Base-by-base conservation (phyloP, 2,329 filamentous ascomycete species). In the Ascochyta lentis region DNA sequence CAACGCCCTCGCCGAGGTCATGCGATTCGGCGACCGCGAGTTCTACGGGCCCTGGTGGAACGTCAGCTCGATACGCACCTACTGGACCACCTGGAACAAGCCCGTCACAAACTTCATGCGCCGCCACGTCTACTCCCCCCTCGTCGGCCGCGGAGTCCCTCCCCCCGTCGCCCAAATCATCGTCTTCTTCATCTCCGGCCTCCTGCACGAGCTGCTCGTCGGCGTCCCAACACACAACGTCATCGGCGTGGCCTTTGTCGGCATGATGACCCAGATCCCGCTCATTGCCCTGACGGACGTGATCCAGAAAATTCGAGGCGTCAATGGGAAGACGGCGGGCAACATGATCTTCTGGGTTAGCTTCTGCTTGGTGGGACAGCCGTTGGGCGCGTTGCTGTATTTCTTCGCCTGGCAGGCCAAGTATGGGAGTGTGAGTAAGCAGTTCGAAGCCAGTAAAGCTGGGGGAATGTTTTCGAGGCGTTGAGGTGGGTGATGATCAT, bases 11-110 rank as follows among this genome's bases (percentile, higher is more conserved):
- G 94, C 94, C 3, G 95, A 99, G 75, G 80, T 98, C 12, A 89
- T 92, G 80, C 84, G 85, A 39, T 99, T 99, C 69, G 95, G 89
- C 16, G 95, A 99, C 74, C 86, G 95, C 27, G 90, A 93, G 48
- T 99, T 99, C 76, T 99, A 99, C 76, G 89, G 91, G 34, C 92
- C 96, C 70, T 99, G 95, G 95, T 99, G 95, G 95, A 99, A 99
- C 72, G 73, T 75, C 3, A 68, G 88, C 50, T 92, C 88, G 63
- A 81, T 98, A 6, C 91, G 93, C 31, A 84, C 84, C 4, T 99
- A 99, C 80, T 97, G 94, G 94, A 87, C 93, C 22, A 90, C 89
- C 0, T 99, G 95, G 95, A 99, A 99, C 79, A 96, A 96, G 74
- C 95, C 95, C 0, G 94, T 99, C 6, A 96, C 96, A 71, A 89